Conservation (phyloP, 1,284 basidiomycete species). For the Puccinia novopanici region DNA sequence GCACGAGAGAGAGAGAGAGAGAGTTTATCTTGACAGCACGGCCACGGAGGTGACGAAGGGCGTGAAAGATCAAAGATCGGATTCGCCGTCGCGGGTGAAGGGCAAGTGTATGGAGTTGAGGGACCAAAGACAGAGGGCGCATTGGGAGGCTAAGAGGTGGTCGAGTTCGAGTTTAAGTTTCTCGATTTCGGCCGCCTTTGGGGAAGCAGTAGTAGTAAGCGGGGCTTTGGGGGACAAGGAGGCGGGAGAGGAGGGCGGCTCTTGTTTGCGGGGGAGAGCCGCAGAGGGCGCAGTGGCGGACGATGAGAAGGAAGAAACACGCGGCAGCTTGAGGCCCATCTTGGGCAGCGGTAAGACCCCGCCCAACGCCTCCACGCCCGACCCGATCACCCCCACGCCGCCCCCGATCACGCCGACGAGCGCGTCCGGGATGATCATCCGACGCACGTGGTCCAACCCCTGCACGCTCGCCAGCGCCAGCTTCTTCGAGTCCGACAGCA, state of each 20-base stretch:
- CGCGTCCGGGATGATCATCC: slow-evolving; percentile 87
- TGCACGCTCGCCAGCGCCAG: slow-evolving; percentile 74
- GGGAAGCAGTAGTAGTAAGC: no score
- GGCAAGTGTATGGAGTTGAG: slow-evolving; percentile 80
- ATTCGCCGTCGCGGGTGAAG: slow-evolving; percentile 78
- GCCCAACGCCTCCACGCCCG: slow-evolving; percentile 48
- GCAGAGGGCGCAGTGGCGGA: no score
- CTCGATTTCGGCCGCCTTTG: slow-evolving; percentile 69
- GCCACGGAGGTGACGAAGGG: background rate
- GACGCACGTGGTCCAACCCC: slow-evolving; percentile 71
- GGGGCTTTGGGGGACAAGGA: no score
- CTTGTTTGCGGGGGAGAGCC: no score
- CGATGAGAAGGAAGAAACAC: no score
- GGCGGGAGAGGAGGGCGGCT: no score
- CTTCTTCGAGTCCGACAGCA: slow-evolving; percentile 69
- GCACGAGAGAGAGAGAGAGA: no score
- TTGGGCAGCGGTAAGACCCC: slow-evolving; percentile 65
- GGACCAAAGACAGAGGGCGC: slow-evolving; percentile 86
- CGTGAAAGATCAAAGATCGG: slow-evolving; percentile 68
- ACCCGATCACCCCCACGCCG: slow-evolving; percentile 56
- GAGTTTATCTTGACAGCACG: no score
- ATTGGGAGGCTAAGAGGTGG: slow-evolving; percentile 78
- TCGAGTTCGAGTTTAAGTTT: slow-evolving; percentile 78
- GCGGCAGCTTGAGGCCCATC: slow-evolving; percentile 62
- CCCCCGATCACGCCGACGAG: slow-evolving; percentile 63